Conservation (phyloP, 2,329 filamentous ascomycete genomes). For the Pseudocercospora vitis region DNA sequence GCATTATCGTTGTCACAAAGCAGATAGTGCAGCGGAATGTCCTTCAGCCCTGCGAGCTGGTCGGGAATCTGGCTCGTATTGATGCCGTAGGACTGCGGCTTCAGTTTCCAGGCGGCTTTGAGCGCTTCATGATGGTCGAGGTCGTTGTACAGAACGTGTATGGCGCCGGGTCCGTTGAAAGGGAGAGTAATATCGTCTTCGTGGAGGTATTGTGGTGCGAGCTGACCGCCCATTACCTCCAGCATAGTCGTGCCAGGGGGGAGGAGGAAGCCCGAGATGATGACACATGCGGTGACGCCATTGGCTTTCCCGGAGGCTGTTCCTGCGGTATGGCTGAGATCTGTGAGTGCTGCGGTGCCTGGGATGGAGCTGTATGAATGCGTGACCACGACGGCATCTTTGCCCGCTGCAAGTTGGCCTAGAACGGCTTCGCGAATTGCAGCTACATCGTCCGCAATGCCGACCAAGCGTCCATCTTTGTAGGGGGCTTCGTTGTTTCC, state of each 20-base stretch:
- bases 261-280: constrained; percentile 16
- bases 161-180: constrained; percentile 16
- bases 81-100: constrained; percentile 14
- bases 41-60: constrained; percentile 10
- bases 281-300: constrained; percentile 5
- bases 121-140: constrained; percentile 14
- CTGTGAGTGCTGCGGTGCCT: constrained; percentile 5
- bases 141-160: constrained; percentile 18
- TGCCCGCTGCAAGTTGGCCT: background rate
- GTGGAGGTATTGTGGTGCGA: constrained; percentile 16
- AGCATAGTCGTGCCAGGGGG: constrained; percentile 9
- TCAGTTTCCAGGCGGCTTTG: constrained; percentile 15
- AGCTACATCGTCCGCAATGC: constrained; percentile 14
- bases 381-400: constrained; percentile 15
- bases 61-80: constrained; percentile 5
- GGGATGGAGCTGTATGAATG: constrained; percentile 15
- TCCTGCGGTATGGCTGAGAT: constrained; percentile 5
- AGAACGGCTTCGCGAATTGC: constrained; percentile 10
- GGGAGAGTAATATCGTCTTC: constrained; percentile 15
- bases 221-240: constrained; percentile 11
- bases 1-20: constrained; percentile 16
- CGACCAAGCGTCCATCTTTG: constrained; percentile 5
- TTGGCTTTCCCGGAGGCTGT: background rate
- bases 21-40: constrained; percentile 11
- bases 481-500: background rate